Evolutionary conservation across 768 basidiomycete genomes (phyloP).

Genomic region (Epithele typhae): DNA sequence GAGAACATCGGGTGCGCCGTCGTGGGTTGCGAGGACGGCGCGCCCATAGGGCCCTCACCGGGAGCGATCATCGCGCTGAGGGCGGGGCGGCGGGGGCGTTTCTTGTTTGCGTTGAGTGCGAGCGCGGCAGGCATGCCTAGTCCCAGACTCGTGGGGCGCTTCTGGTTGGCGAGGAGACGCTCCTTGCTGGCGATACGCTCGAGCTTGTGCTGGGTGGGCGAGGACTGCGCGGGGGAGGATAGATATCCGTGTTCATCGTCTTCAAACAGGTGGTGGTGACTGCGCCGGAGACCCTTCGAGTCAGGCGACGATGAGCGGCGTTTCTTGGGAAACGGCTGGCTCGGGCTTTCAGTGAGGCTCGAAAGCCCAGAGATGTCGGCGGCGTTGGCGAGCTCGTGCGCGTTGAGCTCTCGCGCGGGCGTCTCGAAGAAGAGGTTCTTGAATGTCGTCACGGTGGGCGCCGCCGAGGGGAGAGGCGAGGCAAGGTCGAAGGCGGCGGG

Average conservation of each 20-base stretch:
- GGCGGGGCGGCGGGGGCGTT: conserved; percentile 61
- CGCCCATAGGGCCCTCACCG: conserved; percentile 28
- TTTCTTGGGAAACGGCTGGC: conserved; percentile 29
- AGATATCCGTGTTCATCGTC: conserved; percentile 33
- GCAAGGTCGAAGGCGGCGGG: conserved; percentile 7
- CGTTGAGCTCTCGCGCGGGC: conserved; percentile 37
- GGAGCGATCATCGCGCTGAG: conserved; percentile 62
- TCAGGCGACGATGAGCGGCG: conserved; percentile 30
- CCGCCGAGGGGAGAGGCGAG: conserved; percentile 41
- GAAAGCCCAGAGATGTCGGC: conserved; percentile 11
- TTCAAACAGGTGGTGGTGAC: conserved; percentile 17
- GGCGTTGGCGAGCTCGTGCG: conserved; percentile 18
- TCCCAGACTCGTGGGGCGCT: conserved; percentile 49
- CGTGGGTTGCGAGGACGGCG: conserved; percentile 10
- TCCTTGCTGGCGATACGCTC: conserved; percentile 35
- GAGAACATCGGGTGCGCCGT: conserved; percentile 27
- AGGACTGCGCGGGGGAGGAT: conserved; percentile 46
- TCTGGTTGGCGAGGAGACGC: conserved; percentile 33
- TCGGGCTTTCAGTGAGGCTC: conserved; percentile 39
- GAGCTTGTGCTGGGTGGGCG: conserved; percentile 44
- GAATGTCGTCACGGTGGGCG: conserved; percentile 50
- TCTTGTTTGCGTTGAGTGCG: conserved; percentile 41
- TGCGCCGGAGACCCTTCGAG: conserved; percentile 7
- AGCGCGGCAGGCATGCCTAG: conserved; percentile 41
- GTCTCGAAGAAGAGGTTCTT: conserved; percentile 57